A percentile compares a stretch with the other conserved stretches of the same genome.
These are phyloP conservation scores for Leccinum uliginosum DNA, from an alignment of 768 basidiomycete genomes.

Conservation along the genomic window DNA sequence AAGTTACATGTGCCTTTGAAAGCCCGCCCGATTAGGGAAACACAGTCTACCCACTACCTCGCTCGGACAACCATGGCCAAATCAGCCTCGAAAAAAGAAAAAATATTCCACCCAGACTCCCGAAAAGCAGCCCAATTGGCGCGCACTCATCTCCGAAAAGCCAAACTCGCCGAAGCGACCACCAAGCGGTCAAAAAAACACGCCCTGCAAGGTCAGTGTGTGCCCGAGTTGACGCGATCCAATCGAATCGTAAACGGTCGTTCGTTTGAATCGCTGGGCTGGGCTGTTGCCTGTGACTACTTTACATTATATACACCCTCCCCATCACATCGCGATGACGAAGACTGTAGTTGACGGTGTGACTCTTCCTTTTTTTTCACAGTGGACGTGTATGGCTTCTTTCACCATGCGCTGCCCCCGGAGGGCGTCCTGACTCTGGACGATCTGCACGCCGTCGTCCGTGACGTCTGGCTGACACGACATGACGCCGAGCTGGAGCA, in stretches of 20 bases:
- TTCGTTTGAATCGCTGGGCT: neutral
- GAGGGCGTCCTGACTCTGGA: slow-evolving; percentile 53
- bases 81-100: slow-evolving; percentile 56
- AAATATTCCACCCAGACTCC: slow-evolving; percentile 78
- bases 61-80: neutral
- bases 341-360: neutral
- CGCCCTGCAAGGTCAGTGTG: slow-evolving; percentile 42
- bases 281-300: neutral
- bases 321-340: neutral
- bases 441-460: slow-evolving; percentile 61
- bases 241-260: neutral
- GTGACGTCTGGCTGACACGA: slow-evolving; percentile 70
- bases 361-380: neutral
- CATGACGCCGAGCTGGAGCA: slow-evolving; percentile 60
- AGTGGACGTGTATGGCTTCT: slow-evolving; percentile 76
- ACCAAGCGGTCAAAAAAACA: slow-evolving; percentile 57
- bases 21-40: neutral
- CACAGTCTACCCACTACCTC: neutral
- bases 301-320: neutral
- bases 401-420: slow-evolving; percentile 65
- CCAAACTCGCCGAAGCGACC: slow-evolving; percentile 54
- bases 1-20: too few species aligned
- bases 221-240: neutral
- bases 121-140: slow-evolving; percentile 76
- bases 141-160: slow-evolving; percentile 63